A percentile compares a stretch with the other conserved stretches of the same genome.
Conservation (phyloP, 345 rosid species). For the Orychophragmus violaceus region DNA sequence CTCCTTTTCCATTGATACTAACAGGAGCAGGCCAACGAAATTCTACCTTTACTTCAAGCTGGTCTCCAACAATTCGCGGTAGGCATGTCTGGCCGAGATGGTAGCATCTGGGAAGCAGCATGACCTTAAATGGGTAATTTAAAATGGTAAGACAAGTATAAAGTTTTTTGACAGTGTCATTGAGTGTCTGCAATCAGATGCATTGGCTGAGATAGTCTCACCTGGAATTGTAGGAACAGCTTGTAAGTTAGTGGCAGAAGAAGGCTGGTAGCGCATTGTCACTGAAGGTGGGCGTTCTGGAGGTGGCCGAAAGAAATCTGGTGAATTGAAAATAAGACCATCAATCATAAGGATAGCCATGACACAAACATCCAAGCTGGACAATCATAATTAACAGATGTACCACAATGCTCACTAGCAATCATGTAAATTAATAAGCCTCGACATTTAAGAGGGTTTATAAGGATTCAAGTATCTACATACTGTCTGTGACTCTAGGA, state of each 20-base stretch:
- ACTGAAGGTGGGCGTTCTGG: conserved; percentile 48
- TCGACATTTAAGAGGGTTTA: conserved; percentile 7
- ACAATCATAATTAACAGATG: neutral
- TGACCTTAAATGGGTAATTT: conserved; percentile 52
- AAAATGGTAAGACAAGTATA: conserved; percentile 10
- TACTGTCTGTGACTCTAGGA: conserved; percentile 64
- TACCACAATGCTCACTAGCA: conserved; percentile 3
- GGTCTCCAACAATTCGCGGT: conserved; percentile 78
- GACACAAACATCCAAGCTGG: neutral
- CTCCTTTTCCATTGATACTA: conserved; percentile 17
- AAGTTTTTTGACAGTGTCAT: neutral
- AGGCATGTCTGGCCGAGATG: conserved; percentile 66
- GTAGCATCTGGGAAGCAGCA: conserved; percentile 57
- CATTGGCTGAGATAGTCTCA: conserved; percentile 21
- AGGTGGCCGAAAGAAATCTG: conserved; percentile 71
- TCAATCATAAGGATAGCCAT: conserved; percentile 13
- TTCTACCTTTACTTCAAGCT: conserved; percentile 38
- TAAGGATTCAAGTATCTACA: conserved; percentile 21
- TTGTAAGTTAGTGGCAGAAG: conserved; percentile 48
- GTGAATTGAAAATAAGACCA: conserved; percentile 20
- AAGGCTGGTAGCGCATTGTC: conserved; percentile 54
- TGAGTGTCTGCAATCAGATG: neutral
- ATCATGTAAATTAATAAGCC: neutral
- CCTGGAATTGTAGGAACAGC: conserved; percentile 64
- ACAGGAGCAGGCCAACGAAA: conserved; percentile 14